These are phyloP conservation scores for Camelina sativa DNA, from an alignment of 345 rosid genomes.

Conservation along the genomic window DNA sequence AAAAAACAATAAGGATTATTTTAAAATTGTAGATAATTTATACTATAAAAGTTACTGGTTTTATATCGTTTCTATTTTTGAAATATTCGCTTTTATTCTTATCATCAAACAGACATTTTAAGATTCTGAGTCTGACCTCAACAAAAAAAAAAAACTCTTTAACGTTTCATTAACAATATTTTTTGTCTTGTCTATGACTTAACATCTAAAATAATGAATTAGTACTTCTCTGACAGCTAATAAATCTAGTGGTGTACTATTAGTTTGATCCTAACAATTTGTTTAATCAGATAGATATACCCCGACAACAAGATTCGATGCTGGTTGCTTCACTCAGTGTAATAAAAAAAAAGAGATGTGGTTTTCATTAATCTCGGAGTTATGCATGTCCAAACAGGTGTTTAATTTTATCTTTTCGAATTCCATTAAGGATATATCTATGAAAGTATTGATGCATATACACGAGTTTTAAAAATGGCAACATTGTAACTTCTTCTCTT, in stretches of 20 bases:
- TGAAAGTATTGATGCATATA: not conserved
- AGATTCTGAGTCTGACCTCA: too few relatives aligned
- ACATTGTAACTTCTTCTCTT: too few relatives aligned
- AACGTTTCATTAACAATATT: not conserved
- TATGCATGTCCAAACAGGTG: conserved; percentile 18
- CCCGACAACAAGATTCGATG: conserved; percentile 33
- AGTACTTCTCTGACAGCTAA: not conserved
- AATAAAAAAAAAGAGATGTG: conserved; percentile 10
- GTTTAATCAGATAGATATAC: not conserved
- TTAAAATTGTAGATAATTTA: not conserved
- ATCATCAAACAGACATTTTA: too few relatives aligned
- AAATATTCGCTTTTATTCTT: too few relatives aligned
- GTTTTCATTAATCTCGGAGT: conserved; percentile 27
- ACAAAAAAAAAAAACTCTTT: not conserved
- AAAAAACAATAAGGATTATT: not conserved
- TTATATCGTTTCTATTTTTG: not conserved
- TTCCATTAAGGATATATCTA: conserved; percentile 12
- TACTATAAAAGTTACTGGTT: not conserved
- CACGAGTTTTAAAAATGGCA: too few relatives aligned
- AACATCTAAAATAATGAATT: not conserved
- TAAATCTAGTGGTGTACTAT: not conserved
- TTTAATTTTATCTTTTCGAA: conserved; percentile 22
- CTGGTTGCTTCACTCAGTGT: conserved; percentile 20
- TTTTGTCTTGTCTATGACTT: not conserved
- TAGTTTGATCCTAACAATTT: not conserved